Base-by-base conservation (phyloP, 805 yeast species). In the Metschnikowia bowlesiae region DNA sequence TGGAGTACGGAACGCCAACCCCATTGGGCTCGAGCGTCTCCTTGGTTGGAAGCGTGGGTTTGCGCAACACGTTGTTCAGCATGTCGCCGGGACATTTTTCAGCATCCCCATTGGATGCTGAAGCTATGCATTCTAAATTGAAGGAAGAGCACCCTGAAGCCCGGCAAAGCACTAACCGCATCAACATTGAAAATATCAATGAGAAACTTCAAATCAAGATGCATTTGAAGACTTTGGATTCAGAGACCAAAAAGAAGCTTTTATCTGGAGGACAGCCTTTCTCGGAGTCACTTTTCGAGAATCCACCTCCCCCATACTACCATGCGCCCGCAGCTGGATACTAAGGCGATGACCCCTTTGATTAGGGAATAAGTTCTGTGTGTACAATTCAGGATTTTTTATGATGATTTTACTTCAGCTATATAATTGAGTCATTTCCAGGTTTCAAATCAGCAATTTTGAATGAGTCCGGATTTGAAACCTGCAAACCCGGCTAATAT, bases 11-110 rank as follows among this genome's bases (percentile, higher is more conserved):
- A 16, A 46, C 36, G 5, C 45, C 50, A 1, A 54, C 59, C 30
- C 54, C 62, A 45, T 47, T 58, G 55, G 46, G 62, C 54, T 46
- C 54, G 44, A 62, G 55, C 38, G 60, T 60, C 38, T 61, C 59
- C 22, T 55, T 63, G 41, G 57, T 60, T n/a, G 62, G 66, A 37
- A 69, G 70, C 8, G 69, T 73, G 11, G 78, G 78, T 2, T 62
- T 73, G 44, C 75, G 78, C 6, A 71, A 66, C 53, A 64, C 66
- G 40, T 68, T 65, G 52, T 67, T 69, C 54, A 62, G 65, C 44
- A 66, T 71, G 44, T 56, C 65, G 45, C 53, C 59, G 16, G 53
- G 62, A 14, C 58, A 48, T 32, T 54, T 57, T 32, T 57, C 64
- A 10, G 63, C 66, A 4, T 64, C 71, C 38, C 75, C 70, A 14